Conservation (phyloP, 352 stramenopile species). For the Pythium catenulatum region DNA sequence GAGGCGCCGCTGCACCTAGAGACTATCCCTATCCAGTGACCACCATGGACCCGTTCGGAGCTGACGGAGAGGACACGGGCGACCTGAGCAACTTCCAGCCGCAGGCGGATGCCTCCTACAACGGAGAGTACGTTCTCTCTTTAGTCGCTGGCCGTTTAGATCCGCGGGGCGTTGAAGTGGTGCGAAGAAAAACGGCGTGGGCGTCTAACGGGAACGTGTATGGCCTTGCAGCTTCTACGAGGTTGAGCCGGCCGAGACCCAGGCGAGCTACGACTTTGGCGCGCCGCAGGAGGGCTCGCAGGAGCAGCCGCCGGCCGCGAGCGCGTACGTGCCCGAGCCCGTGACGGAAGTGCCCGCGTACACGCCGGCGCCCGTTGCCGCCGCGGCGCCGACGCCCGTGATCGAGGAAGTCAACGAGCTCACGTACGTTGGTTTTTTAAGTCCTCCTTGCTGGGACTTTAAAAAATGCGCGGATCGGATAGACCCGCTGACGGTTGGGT, state of each 20-base stretch:
- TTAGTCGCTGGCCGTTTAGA: too few relatives aligned
- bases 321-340: conserved; percentile 34
- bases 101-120: conserved; percentile 68
- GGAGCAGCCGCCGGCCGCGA: background rate
- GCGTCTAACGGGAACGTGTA: too few relatives aligned
- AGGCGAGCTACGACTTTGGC: conserved; percentile 56
- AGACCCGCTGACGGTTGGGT: too few relatives aligned
- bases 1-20: conserved; percentile 13
- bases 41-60: conserved; percentile 84
- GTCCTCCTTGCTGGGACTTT: too few relatives aligned
- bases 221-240: conserved; percentile 78
- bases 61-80: conserved; percentile 62
- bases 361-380: conserved; percentile 39
- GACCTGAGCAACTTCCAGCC: conserved; percentile 83
- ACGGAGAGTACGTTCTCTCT: conserved; percentile 72
- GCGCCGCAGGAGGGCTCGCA: too few relatives aligned
- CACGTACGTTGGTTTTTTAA: conserved; percentile 75
- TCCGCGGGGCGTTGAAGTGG: conserved; percentile 48
- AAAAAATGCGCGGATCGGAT: too few relatives aligned
- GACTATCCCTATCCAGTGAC: too few relatives aligned
- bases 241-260: conserved; percentile 66
- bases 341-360: conserved; percentile 23
- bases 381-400: conserved; percentile 58
- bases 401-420: conserved; percentile 87
- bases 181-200: too few relatives aligned